phyloP scores from a whole-genome alignment of 108 stramenopile species.

The Cafeteria roenbergensis region DNA sequence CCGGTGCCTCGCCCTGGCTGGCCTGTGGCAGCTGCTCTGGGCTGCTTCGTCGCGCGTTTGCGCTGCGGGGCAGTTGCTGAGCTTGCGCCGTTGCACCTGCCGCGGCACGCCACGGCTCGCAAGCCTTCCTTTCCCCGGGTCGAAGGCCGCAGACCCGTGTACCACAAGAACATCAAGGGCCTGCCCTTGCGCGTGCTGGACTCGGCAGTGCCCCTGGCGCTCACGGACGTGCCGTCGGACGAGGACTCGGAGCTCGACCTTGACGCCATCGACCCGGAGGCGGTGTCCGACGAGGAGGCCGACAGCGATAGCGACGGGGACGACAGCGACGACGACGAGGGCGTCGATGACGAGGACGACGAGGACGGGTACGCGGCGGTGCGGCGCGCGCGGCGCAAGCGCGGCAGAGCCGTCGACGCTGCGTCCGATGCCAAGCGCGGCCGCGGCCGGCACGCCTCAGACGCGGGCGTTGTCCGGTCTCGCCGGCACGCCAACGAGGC shows the following conservation, averaged over 20 bases:
- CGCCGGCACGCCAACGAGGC: background rate
- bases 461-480: background rate
- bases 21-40: background rate
- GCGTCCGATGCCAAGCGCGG: background rate
- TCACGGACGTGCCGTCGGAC: background rate
- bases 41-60: background rate
- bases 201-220: background rate
- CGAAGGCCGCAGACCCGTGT: background rate
- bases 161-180: background rate
- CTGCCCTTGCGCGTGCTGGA: background rate
- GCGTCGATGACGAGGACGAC: background rate
- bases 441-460: background rate
- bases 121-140: background rate
- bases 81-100: background rate
- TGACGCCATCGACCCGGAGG: background rate
- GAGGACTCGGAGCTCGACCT: background rate
- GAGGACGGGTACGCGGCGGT: background rate
- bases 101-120: background rate
- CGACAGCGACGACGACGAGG: background rate
- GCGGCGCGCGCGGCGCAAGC: background rate
- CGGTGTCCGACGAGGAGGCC: background rate
- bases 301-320: background rate
- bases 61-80: background rate
- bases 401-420: background rate
- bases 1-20: too few species aligned